Evolutionary conservation across 805 yeast species (phyloP).

Genomic region (Pichia exigua): DNA sequence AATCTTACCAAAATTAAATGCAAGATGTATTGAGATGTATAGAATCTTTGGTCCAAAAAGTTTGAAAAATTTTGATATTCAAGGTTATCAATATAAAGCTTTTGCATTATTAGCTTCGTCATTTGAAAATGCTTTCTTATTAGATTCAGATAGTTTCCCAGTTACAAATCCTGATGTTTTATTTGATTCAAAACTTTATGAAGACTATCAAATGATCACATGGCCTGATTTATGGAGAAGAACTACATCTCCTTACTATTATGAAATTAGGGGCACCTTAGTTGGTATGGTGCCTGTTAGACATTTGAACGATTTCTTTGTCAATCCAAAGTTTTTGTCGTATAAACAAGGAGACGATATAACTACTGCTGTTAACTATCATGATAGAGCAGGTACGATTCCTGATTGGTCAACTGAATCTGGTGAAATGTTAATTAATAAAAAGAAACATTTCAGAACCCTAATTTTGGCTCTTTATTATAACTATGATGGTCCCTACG

Average conservation of each 20-base stretch:
- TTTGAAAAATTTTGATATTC: constrained; percentile 39
- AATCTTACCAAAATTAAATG: constrained; percentile 54
- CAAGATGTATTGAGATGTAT: constrained; percentile 57
- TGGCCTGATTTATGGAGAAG: constrained; percentile 93
- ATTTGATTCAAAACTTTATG: constrained; percentile 51
- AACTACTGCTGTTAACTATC: constrained; percentile 36
- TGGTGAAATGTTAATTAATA: constrained; percentile 55
- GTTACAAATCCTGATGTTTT: constrained; percentile 54
- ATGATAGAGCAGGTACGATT: constrained; percentile 59
- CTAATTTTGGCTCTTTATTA: constrained; percentile 51
- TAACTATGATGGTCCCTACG: constrained; percentile 52
- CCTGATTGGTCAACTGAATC: constrained; percentile 65
- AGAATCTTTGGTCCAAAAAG: constrained; percentile 53
- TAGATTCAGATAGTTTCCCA: constrained; percentile 76
- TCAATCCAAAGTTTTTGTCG: constrained; percentile 25
- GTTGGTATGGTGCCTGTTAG: constrained; percentile 31
- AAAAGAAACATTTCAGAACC: constrained; percentile 45
- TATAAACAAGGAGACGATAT: constrained; percentile 30
- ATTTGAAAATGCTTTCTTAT: constrained; percentile 60
- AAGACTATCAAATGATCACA: constrained; percentile 40
- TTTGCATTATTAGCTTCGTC: constrained; percentile 65
- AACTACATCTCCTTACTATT: constrained; percentile 67
- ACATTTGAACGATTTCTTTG: constrained; percentile 25
- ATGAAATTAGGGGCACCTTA: constrained; percentile 55
- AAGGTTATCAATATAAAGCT: constrained; percentile 63